Percentiles rank a stretch among this genome's conserved stretches.
These are phyloP conservation scores for Cytospora paraplurivora DNA, from an alignment of 2,329 filamentous ascomycete genomes.

Conservation along the genomic window DNA sequence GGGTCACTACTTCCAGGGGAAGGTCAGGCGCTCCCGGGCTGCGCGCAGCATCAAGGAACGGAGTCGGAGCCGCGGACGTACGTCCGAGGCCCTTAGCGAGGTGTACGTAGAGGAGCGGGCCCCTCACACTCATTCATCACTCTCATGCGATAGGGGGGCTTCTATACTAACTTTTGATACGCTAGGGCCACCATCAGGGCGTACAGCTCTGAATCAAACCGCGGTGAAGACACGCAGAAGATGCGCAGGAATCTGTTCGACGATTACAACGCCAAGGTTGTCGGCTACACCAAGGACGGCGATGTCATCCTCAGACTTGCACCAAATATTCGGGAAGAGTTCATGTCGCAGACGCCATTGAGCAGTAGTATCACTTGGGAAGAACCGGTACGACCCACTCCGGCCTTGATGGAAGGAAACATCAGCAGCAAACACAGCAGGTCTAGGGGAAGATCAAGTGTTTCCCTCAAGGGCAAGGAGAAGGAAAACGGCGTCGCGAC, in stretches of 20 bases:
- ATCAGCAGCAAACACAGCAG: conserved; percentile 17
- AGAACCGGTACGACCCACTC: conserved; percentile 4
- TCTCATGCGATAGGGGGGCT: too few relatives aligned
- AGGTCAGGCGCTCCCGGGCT: conserved; percentile 37
- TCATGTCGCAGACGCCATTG: conserved; percentile 2
- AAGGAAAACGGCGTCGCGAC: conserved; percentile 21
- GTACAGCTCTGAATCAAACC: conserved; percentile 18
- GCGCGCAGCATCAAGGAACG: conserved; percentile 41
- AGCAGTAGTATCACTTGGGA: conserved; percentile 25
- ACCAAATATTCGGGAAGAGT: conserved; percentile 14
- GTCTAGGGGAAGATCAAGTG: conserved; percentile 12
- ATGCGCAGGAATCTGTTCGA: conserved; percentile 6
- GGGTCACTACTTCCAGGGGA: conserved; percentile 50
- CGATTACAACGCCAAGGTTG: conserved; percentile 26
- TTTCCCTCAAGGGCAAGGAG: conserved; percentile 30
- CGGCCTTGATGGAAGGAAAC: not conserved
- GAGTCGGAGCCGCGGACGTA: conserved; percentile 22
- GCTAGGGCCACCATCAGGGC: conserved; percentile 21
- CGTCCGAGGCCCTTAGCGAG: conserved; percentile 23
- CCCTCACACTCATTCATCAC: not conserved
- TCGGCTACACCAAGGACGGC: conserved; percentile 27
- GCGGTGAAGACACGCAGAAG: conserved; percentile 11
- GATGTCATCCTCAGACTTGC: conserved; percentile 26
- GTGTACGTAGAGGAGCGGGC: conserved; percentile 17
- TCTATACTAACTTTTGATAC: not conserved